Percentiles rank a stretch among this genome's conserved stretches.
These are phyloP conservation scores for Blastocystis sp. DNA, from an alignment of 352 stramenopile species.

Conservation along the genomic window DNA sequence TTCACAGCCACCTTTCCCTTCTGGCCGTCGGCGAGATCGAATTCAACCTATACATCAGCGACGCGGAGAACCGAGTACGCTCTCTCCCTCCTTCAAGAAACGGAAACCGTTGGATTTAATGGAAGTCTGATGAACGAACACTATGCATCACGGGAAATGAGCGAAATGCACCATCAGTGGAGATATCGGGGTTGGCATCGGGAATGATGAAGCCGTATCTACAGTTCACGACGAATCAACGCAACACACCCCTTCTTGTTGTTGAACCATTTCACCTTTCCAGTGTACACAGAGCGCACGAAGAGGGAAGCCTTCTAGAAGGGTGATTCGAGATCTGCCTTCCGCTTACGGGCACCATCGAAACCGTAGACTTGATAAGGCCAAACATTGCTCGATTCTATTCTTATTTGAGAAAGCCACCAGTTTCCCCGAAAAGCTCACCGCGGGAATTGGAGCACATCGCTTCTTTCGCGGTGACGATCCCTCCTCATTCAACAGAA, in stretches of 20 bases:
- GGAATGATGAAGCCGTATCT: conserved; percentile 73
- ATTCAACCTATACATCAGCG: conserved; percentile 18
- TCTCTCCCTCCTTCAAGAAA: conserved; percentile 67
- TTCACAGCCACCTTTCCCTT: conserved; percentile 51
- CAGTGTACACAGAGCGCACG: conserved; percentile 53
- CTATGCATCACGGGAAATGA: conserved; percentile 8
- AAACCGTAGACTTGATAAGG: conserved; percentile 19
- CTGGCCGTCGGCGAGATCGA: conserved; percentile 44
- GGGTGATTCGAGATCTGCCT: background rate
- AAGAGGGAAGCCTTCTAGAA: conserved; percentile 38
- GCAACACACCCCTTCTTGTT: conserved; percentile 67
- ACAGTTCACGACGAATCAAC: background rate
- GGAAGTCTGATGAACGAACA: conserved; percentile 58
- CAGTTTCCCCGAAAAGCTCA: background rate
- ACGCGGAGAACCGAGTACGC: background rate
- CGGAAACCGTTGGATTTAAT: conserved; percentile 57
- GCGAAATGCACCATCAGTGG: background rate
- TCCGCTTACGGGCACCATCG: conserved; percentile 13
- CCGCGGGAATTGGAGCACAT: background rate
- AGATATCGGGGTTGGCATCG: conserved; percentile 25
- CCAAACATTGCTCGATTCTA: conserved; percentile 18
- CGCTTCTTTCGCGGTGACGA: no score
- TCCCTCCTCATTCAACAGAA: no score
- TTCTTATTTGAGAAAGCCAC: background rate
- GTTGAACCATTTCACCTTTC: conserved; percentile 70